Conservation (phyloP, 2,329 filamentous ascomycete genomes). For the Leptographium lundbergii region DNA sequence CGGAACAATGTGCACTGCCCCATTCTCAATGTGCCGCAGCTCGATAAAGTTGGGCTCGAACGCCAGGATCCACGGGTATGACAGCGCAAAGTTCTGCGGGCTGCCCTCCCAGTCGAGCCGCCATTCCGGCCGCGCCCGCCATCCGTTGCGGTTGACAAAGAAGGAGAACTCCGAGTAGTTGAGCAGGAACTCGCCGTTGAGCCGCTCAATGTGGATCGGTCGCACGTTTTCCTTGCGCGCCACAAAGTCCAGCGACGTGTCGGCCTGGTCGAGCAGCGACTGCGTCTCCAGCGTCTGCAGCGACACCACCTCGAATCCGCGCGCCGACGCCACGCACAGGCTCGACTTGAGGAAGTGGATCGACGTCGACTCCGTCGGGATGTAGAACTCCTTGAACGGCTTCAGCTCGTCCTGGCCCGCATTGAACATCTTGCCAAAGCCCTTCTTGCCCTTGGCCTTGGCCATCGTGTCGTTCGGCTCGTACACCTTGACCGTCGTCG, state of each 20-base stretch:
- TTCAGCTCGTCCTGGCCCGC: constrained; percentile 87
- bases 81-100: constrained; percentile 83
- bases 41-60: constrained; percentile 98
- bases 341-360: constrained; percentile 97
- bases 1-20: constrained; percentile 89
- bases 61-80: constrained; percentile 91
- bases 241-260: constrained; percentile 96
- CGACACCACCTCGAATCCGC: constrained; percentile 94
- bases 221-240: constrained; percentile 85
- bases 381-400: constrained; percentile 98
- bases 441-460: constrained; percentile 90
- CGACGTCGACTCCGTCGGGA: constrained; percentile 93
- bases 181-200: constrained; percentile 92
- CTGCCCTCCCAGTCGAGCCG: constrained; percentile 94
- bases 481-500: constrained; percentile 97
- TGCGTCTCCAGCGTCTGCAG: constrained; percentile 97
- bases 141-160: constrained; percentile 97
- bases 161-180: constrained; percentile 99
- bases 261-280: constrained; percentile 89
- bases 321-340: constrained; percentile 87
- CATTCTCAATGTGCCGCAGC: constrained; percentile 87
- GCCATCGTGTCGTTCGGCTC: constrained; percentile 92
- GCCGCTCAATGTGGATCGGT: constrained; percentile 92
- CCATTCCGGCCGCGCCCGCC: constrained; percentile 93
- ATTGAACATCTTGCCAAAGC: constrained; percentile 91